Evolutionary conservation across 2,329 filamentous ascomycete species (phyloP).

Genomic region (Seiridium cupressi): DNA sequence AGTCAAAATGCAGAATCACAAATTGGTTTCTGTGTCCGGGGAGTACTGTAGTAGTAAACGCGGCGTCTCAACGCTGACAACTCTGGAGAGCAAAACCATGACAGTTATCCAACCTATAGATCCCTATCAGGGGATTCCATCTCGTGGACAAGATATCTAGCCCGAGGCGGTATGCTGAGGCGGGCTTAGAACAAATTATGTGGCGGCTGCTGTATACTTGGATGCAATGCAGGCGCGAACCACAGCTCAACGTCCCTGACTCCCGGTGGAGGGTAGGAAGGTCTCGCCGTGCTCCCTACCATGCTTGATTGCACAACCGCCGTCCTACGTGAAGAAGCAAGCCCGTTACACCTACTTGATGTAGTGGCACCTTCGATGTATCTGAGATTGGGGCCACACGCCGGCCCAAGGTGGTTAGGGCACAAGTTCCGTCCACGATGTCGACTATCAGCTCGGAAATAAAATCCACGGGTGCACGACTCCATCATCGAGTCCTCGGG

Average conservation of each 20-base stretch:
- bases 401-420: background rate
- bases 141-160: no score
- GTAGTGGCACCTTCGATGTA: constrained; percentile 25
- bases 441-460: background rate
- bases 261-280: background rate
- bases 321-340: constrained; percentile 20
- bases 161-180: no score
- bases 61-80: no score
- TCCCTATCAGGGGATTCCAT: no score
- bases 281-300: constrained; percentile 3
- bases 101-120: no score
- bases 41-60: no score
- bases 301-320: constrained; percentile 14
- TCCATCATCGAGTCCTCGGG: constrained; percentile 11
- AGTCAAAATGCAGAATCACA: no score
- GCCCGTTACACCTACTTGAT: constrained; percentile 25
- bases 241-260: background rate
- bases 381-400: constrained; percentile 14
- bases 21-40: no score
- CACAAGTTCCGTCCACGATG: background rate
- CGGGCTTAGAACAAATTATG: no score
- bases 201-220: background rate
- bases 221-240: background rate
- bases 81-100: no score
- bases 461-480: background rate